These are phyloP conservation scores for Diaporthe batatas DNA, from an alignment of 2,329 filamentous ascomycete species.

Conservation along the genomic window DNA sequence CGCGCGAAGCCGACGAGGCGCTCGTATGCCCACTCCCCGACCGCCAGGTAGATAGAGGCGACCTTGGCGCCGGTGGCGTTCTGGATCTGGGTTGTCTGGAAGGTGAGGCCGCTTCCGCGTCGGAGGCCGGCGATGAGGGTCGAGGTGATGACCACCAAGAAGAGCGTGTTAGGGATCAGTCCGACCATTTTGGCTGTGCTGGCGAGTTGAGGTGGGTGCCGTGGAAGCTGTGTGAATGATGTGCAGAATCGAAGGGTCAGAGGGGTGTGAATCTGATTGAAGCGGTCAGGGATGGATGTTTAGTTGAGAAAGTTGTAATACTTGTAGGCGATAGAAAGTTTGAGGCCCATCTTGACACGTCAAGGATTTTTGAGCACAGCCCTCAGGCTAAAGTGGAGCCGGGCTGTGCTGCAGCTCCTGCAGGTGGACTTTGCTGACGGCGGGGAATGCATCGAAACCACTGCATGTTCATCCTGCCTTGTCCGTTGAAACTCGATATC, in stretches of 20 bases:
- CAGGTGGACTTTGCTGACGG: constrained; percentile 8
- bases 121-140: constrained; percentile 42
- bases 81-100: constrained; percentile 40
- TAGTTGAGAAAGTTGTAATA: background rate
- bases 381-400: constrained; percentile 27
- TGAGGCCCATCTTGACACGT: constrained; percentile 25
- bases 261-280: background rate
- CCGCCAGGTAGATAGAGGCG: constrained; percentile 36
- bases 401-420: constrained; percentile 22
- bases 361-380: constrained; percentile 33
- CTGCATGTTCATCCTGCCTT: background rate
- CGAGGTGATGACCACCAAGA: constrained; percentile 41
- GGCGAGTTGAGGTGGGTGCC: background rate
- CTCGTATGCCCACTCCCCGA: constrained; percentile 41
- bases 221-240: background rate
- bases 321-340: background rate
- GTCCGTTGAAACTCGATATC: background rate
- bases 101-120: constrained; percentile 40
- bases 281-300: background rate
- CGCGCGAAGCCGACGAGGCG: constrained; percentile 38
- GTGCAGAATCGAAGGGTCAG: too few relatives aligned
- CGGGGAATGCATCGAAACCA: background rate
- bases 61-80: constrained; percentile 33
- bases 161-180: constrained; percentile 41
- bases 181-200: constrained; percentile 35